A percentile compares a stretch with the other conserved stretches of the same genome.
Conservation (phyloP, 139 green algal species). For the Chlorella vulgaris region DNA sequence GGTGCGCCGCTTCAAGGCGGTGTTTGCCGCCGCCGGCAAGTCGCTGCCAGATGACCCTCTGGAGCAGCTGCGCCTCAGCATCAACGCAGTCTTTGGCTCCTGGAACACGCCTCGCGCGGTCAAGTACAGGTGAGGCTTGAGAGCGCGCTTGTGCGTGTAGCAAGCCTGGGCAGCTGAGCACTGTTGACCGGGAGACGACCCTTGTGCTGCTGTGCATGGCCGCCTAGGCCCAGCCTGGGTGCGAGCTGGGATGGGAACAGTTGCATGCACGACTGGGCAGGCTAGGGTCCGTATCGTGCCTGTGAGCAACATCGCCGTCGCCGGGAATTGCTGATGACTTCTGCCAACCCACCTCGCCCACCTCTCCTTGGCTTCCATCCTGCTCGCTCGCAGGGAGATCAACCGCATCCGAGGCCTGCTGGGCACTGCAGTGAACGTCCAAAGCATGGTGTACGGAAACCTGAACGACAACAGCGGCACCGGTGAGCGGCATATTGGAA, state of each 20-base stretch:
- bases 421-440: constrained; percentile 90
- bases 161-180: neutral
- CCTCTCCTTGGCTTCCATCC: neutral
- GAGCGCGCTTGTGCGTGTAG: neutral
- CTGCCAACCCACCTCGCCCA: neutral
- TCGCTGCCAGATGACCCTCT: constrained; percentile 76
- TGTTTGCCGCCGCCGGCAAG: constrained; percentile 66
- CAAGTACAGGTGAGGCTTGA: constrained; percentile 62
- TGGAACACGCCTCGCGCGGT: constrained; percentile 80
- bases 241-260: no score
- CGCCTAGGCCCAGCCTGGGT: no score
- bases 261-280: no score
- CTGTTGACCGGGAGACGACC: neutral
- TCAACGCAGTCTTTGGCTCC: constrained; percentile 82
- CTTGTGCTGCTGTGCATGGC: no score
- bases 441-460: constrained; percentile 94
- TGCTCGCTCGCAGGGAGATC: constrained; percentile 62
- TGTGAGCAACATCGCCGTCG: no score
- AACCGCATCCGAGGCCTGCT: constrained; percentile 85
- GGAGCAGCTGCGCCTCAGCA: constrained; percentile 73
- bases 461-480: constrained; percentile 75
- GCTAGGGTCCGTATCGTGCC: no score
- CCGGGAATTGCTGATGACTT: no score
- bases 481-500: constrained; percentile 33
- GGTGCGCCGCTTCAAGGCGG: constrained; percentile 64